A percentile compares a stretch with the other conserved stretches of the same genome.
Conservation (phyloP, 1,284 basidiomycete species). For the Inonotus obliquus region DNA sequence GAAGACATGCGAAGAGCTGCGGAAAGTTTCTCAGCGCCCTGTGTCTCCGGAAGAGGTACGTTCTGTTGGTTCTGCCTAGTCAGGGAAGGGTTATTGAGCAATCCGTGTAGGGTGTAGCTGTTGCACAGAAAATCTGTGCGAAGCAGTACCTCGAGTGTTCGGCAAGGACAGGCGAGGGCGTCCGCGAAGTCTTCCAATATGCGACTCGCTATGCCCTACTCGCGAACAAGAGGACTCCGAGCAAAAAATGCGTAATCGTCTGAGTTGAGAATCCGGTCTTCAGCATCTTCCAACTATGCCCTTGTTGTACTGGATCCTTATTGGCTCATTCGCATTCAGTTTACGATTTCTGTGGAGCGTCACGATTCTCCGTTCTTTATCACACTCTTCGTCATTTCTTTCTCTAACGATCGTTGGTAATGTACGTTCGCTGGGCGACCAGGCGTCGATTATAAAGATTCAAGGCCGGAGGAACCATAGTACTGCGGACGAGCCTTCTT, state of each 20-base stretch:
- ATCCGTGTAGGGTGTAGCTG: slow-evolving; percentile 65
- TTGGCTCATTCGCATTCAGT: background rate
- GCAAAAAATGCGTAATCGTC: slow-evolving; percentile 51
- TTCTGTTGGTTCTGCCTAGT: slow-evolving; percentile 18
- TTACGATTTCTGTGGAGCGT: background rate
- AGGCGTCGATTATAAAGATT: background rate
- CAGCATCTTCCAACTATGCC: background rate
- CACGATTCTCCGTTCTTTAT: background rate
- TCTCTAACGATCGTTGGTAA: background rate
- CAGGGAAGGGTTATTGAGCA: background rate
- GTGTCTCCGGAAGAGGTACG: slow-evolving; percentile 71
- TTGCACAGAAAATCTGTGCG: slow-evolving; percentile 86
- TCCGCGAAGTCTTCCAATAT: slow-evolving; percentile 89
- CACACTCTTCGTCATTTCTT: background rate
- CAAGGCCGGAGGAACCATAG: background rate
- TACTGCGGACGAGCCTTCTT: background rate
- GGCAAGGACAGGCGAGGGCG: slow-evolving; percentile 85
- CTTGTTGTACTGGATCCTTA: background rate
- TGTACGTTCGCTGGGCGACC: background rate
- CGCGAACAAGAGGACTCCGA: slow-evolving; percentile 38
- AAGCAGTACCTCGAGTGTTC: slow-evolving; percentile 89
- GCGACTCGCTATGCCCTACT: slow-evolving; percentile 80
- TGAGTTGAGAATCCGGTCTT: slow-evolving; percentile 27
- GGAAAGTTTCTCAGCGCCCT: slow-evolving; percentile 78
- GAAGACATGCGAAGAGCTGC: slow-evolving; percentile 76